These are phyloP conservation scores for Arthroderma sp. DNA, from an alignment of 2,329 filamentous ascomycete genomes.

Conservation along the genomic window DNA sequence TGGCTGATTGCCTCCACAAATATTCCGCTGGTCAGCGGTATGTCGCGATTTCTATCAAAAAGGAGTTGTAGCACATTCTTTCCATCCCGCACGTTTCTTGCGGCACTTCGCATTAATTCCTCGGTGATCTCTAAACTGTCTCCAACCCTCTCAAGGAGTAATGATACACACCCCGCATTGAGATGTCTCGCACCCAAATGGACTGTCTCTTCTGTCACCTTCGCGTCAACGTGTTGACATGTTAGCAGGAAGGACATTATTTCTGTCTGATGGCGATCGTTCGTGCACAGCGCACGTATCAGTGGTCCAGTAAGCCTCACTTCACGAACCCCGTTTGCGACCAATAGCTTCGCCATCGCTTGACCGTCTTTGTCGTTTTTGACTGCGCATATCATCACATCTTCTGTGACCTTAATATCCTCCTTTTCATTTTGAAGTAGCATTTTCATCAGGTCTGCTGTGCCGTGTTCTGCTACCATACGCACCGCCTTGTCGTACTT, in stretches of 20 bases:
- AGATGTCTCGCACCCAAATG: not conserved
- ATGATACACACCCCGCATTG: not conserved
- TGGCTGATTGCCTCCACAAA: not conserved
- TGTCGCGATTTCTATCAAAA: not conserved
- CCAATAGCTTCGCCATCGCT: not conserved
- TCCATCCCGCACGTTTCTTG: not conserved
- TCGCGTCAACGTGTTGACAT: not conserved
- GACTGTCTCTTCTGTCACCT: not conserved
- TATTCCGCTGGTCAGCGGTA: not conserved
- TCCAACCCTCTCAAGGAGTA: not conserved
- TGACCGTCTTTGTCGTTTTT: not conserved
- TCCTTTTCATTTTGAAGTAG: not conserved
- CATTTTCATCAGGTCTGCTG: not conserved
- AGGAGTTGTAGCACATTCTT: not conserved
- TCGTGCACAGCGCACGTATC: not conserved
- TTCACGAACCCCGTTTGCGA: not conserved
- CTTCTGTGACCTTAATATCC: not conserved
- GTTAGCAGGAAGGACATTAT: not conserved
- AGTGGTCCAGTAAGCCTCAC: not conserved
- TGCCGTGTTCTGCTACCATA: not conserved
- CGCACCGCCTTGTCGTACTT: not conserved
- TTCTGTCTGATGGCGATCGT: not conserved
- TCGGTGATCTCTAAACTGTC: not conserved
- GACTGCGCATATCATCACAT: not conserved
- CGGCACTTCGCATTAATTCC: not conserved